A percentile compares a stretch with the other conserved stretches of the same genome.
Evolutionary conservation across 345 rosid genomes (phyloP).

Genomic region (Noccaea bulbosa): DNA sequence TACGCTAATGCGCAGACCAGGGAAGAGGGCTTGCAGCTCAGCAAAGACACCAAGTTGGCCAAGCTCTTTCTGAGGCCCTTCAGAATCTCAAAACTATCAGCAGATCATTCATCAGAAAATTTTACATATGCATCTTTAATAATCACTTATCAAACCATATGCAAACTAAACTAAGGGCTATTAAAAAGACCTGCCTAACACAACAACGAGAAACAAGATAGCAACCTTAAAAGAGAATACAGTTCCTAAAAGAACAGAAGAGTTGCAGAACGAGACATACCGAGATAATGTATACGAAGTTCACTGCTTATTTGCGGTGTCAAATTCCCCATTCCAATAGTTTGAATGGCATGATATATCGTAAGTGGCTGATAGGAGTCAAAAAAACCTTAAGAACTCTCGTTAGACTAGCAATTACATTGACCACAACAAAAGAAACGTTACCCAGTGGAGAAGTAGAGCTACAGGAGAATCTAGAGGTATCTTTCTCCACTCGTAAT

Average conservation of each 20-base stretch:
- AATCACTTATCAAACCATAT: not conserved
- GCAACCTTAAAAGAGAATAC: not conserved
- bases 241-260: conserved; percentile 3
- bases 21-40: conserved; percentile 80
- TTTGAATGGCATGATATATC: conserved; percentile 65
- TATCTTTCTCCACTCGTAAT: conserved; percentile 80
- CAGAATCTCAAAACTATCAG: conserved; percentile 40
- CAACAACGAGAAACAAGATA: no score
- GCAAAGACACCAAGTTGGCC: conserved; percentile 78
- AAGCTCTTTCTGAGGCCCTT: conserved; percentile 97
- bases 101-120: conserved; percentile 24
- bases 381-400: not conserved
- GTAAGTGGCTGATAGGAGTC: conserved; percentile 99
- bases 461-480: conserved; percentile 82
- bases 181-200: no score
- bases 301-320: conserved; percentile 44
- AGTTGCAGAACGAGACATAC: conserved; percentile 47
- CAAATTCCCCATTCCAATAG: conserved; percentile 50
- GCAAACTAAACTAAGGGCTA: not conserved
- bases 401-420: conserved; percentile 1
- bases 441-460: conserved; percentile 95
- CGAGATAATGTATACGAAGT: conserved; percentile 86
- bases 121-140: conserved; percentile 17
- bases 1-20: conserved; percentile 60
- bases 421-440: not conserved